phyloP scores from a whole-genome alignment of 805 yeast genomes.

The Candida tammaniensis region DNA sequence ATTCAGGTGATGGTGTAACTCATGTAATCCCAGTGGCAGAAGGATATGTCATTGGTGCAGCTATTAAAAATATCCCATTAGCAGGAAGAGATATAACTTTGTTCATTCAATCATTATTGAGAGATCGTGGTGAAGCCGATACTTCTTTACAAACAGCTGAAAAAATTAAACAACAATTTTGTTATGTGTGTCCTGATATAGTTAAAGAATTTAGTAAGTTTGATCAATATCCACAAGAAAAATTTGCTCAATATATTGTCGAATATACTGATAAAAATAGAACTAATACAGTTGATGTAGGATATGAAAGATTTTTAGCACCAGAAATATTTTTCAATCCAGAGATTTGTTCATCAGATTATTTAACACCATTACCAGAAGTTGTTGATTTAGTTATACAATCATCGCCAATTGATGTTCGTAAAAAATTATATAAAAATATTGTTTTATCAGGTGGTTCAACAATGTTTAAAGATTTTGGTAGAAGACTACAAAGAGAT shows the following conservation, averaged over 20 bases:
- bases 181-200: slow-evolving; percentile 97
- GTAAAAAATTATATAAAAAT: slow-evolving; percentile 93
- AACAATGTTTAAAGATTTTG: slow-evolving; percentile 98
- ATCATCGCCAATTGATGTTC: slow-evolving; percentile 94
- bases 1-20: slow-evolving; percentile 98
- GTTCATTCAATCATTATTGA: slow-evolving; percentile 86
- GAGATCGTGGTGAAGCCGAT: slow-evolving; percentile 96
- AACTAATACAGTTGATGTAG: slow-evolving; percentile 72
- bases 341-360: slow-evolving; percentile 93
- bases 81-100: slow-evolving; percentile 98
- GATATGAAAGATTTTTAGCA: slow-evolving; percentile 95
- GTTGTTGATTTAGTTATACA: slow-evolving; percentile 95
- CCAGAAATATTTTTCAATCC: slow-evolving; percentile 99
- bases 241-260: slow-evolving; percentile 88
- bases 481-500: slow-evolving; percentile 96
- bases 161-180: slow-evolving; percentile 91
- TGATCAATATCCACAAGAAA: slow-evolving; percentile 84
- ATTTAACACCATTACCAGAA: slow-evolving; percentile 92
- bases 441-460: slow-evolving; percentile 97
- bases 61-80: slow-evolving; percentile 95
- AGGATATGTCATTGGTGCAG: slow-evolving; percentile 97
- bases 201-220: slow-evolving; percentile 94
- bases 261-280: slow-evolving; percentile 72
- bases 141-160: slow-evolving; percentile 95
- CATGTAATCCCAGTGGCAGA: slow-evolving; percentile 99